phyloP scores from a whole-genome alignment of 73 alveolate genomes.

The Symbiodinium natans region DNA sequence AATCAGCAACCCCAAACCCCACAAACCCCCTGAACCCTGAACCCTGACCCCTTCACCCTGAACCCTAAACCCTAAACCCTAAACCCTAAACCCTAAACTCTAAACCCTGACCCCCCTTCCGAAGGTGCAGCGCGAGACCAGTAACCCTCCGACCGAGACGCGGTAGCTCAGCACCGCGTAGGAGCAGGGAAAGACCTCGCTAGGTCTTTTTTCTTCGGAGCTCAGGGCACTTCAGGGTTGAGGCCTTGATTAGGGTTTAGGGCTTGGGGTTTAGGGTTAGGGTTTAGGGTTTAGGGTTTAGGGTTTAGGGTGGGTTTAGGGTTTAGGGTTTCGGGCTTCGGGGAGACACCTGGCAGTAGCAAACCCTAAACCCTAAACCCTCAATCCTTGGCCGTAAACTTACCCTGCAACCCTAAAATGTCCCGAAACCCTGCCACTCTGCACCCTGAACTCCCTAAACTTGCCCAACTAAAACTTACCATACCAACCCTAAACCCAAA shows the following conservation, averaged over 20 bases:
- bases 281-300: neutral
- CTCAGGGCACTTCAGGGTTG: neutral
- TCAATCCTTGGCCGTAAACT: no score
- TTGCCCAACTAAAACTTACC: no score
- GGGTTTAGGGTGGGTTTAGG: neutral
- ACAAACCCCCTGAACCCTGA: no score
- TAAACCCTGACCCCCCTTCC: neutral
- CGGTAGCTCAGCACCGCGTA: conserved; percentile 57
- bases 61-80: no score
- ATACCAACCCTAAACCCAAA: no score
- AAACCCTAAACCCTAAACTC: neutral
- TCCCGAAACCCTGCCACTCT: no score
- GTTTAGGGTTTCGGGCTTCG: neutral
- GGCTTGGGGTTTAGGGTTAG: neutral
- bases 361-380: neutral
- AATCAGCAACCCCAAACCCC: no score
- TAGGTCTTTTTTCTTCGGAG: neutral
- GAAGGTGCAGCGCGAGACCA: no score
- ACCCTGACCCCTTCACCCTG: no score
- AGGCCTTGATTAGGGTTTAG: neutral
- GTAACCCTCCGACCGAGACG: neutral
- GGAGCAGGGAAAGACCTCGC: conserved; percentile 66
- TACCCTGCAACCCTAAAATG: no score
- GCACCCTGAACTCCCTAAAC: no score
- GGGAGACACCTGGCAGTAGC: no score